phyloP scores from a whole-genome alignment of 179 eudicot genomes.

The Spinacia oleracea region DNA sequence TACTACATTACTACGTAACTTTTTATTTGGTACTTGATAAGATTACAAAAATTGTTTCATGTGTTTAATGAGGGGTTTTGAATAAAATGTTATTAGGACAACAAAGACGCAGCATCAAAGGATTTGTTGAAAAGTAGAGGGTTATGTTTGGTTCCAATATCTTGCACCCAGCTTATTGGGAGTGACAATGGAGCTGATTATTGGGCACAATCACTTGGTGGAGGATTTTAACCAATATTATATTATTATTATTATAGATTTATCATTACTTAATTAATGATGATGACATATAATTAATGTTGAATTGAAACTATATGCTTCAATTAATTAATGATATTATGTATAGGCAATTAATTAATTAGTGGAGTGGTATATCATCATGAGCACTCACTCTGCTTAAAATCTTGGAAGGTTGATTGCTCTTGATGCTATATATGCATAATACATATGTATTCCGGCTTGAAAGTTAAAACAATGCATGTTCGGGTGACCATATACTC shows the following conservation, averaged over 20 bases:
- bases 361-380: constrained; percentile 56
- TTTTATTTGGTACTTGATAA: too few species aligned
- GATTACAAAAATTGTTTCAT: too few species aligned
- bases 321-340: neutral
- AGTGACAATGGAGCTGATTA: constrained; percentile 76
- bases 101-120: constrained; percentile 36
- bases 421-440: constrained; percentile 61
- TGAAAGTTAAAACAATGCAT: constrained; percentile 4
- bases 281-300: neutral
- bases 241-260: neutral
- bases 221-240: constrained; percentile 63
- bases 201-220: constrained; percentile 81
- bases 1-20: too few species aligned
- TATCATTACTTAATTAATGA: neutral
- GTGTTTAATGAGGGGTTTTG: too few species aligned
- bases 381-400: constrained; percentile 58
- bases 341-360: constrained; percentile 2
- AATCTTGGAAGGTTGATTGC: constrained; percentile 53
- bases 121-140: constrained; percentile 88
- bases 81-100: constrained; percentile 22
- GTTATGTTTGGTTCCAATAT: constrained; percentile 81
- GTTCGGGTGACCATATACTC: constrained; percentile 3
- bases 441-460: constrained; percentile 1
- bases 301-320: neutral
- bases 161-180: constrained; percentile 67